Conservation (phyloP, 2,329 filamentous ascomycete species). For the Colletotrichum costaricense region DNA sequence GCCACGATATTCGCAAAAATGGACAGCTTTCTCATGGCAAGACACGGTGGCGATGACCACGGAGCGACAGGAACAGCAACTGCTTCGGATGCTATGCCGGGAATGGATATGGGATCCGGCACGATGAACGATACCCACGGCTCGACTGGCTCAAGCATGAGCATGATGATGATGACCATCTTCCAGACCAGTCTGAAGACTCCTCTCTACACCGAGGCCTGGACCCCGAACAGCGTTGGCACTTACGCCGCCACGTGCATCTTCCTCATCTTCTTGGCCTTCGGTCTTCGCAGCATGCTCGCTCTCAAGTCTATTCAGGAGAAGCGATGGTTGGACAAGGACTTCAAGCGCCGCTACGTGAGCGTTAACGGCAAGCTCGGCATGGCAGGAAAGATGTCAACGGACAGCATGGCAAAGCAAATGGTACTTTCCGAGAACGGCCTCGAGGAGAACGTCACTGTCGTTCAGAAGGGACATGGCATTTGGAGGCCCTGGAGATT, state of each 20-base stretch:
- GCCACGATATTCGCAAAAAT: conserved; percentile 1
- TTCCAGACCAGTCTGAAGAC: conserved; percentile 70
- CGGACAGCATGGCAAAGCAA: conserved; percentile 71
- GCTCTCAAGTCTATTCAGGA: conserved; percentile 76
- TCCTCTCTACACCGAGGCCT: conserved; percentile 70
- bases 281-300: conserved; percentile 76
- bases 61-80: conserved; percentile 7
- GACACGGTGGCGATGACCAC: conserved; percentile 27
- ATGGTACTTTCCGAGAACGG: conserved; percentile 80
- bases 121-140: conserved; percentile 21
- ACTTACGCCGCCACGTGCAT: conserved; percentile 91
- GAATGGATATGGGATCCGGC: conserved; percentile 31
- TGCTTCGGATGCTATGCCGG: conserved; percentile 29
- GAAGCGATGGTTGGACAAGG: conserved; percentile 74
- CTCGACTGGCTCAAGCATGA: conserved; percentile 23
- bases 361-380: conserved; percentile 74
- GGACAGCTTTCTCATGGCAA: conserved; percentile 27
- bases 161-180: conserved; percentile 57
- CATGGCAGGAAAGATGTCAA: conserved; percentile 68
- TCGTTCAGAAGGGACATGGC: conserved; percentile 70
- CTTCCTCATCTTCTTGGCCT: conserved; percentile 83
- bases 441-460: conserved; percentile 81
- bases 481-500: conserved; percentile 80
- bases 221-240: conserved; percentile 78
- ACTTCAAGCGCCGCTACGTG: conserved; percentile 81